Evolutionary conservation across 2,329 filamentous ascomycete species (phyloP).

Genomic region (Zalaria sp.): DNA sequence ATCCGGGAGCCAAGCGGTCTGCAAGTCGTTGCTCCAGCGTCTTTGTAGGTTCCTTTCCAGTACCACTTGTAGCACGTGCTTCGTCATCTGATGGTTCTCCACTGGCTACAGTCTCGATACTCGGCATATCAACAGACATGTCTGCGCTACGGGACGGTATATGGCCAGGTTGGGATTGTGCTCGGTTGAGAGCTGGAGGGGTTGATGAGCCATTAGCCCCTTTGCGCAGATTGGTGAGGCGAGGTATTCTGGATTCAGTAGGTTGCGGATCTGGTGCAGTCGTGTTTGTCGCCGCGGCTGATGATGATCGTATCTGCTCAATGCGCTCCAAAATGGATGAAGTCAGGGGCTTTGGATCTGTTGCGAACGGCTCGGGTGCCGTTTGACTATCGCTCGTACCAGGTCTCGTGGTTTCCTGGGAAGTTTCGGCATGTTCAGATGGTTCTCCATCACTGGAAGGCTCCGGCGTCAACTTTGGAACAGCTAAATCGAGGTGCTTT

Average conservation of each 20-base stretch:
- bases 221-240: slow-evolving; percentile 17
- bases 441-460: background rate
- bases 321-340: slow-evolving; percentile 21
- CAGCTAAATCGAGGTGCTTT: slow-evolving; percentile 47
- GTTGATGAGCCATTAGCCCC: slow-evolving; percentile 15
- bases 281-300: slow-evolving; percentile 9
- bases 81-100: slow-evolving; percentile 4
- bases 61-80: background rate
- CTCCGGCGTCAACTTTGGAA: slow-evolving; percentile 21
- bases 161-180: slow-evolving; percentile 35
- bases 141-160: slow-evolving; percentile 11
- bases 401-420: slow-evolving; percentile 1
- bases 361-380: slow-evolving; percentile 13
- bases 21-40: slow-evolving; percentile 59
- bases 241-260: slow-evolving; percentile 19
- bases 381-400: background rate
- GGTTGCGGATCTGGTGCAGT: slow-evolving; percentile 7
- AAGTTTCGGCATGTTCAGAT: background rate
- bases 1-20: slow-evolving; percentile 53
- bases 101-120: slow-evolving; percentile 4
- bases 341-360: slow-evolving; percentile 19
- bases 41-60: slow-evolving; percentile 19
- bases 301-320: slow-evolving; percentile 20
- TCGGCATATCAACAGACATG: background rate
- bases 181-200: slow-evolving; percentile 34